phyloP scores from a whole-genome alignment of 495 filamentous ascomycete genomes.

The Podospora fimiseda region DNA sequence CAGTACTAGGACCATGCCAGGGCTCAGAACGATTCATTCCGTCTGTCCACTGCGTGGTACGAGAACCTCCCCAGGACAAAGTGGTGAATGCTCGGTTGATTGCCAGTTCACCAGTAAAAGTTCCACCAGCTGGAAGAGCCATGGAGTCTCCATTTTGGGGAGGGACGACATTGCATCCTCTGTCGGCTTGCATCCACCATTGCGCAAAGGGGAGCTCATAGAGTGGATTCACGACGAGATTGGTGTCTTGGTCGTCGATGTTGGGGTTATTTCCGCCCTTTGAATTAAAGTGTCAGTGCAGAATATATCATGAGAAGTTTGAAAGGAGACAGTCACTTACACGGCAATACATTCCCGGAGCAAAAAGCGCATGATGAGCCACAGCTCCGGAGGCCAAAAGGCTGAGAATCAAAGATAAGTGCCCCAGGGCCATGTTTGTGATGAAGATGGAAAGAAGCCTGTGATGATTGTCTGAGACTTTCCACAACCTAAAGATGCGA shows the following conservation, averaged over 20 bases:
- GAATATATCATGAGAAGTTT: background rate
- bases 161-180: slow-evolving; percentile 39
- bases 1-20: slow-evolving; percentile 35
- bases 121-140: slow-evolving; percentile 46
- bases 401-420: too few species aligned
- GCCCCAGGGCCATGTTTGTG: too few species aligned
- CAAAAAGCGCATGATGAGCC: slow-evolving; percentile 42
- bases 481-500: too few species aligned
- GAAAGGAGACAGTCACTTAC: background rate
- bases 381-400: slow-evolving; percentile 21
- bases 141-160: slow-evolving; percentile 40
- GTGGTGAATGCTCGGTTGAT: slow-evolving; percentile 47
- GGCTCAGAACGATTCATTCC: slow-evolving; percentile 40
- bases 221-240: slow-evolving; percentile 37
- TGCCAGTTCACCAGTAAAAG: slow-evolving; percentile 48
- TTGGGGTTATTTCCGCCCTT: slow-evolving; percentile 27
- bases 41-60: slow-evolving; percentile 40
- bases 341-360: slow-evolving; percentile 46
- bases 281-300: too few species aligned
- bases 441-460: too few species aligned
- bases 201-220: slow-evolving; percentile 35
- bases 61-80: slow-evolving; percentile 41
- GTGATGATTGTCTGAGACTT: too few species aligned
- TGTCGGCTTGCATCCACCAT: slow-evolving; percentile 50
- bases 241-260: slow-evolving; percentile 37